Conservation (phyloP, 352 stramenopile species). For the Globisporangium lucens region DNA sequence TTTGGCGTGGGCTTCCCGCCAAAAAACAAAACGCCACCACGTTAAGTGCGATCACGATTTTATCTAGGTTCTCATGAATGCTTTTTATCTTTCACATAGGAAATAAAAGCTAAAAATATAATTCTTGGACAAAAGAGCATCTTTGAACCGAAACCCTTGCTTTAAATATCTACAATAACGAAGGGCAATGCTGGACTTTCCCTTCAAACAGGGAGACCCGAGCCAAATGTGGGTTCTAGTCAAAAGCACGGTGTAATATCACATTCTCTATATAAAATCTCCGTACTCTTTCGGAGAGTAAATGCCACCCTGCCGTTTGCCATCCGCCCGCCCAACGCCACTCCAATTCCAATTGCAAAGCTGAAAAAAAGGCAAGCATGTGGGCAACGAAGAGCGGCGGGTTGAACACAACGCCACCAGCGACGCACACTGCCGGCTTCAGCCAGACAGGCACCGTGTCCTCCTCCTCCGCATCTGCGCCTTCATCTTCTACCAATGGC, state of each 20-base stretch:
- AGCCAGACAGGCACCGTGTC: not conserved
- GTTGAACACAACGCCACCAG: not conserved
- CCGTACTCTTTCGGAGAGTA: not conserved
- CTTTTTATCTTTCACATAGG: not conserved
- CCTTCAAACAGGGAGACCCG: not conserved
- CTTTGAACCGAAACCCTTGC: not conserved
- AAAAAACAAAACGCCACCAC: not conserved
- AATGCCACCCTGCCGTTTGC: not conserved
- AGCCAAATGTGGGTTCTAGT: not conserved
- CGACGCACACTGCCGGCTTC: not conserved
- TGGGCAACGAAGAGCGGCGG: conserved; percentile 4
- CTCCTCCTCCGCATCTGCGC: not conserved
- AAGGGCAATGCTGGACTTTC: not conserved
- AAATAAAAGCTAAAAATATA: not conserved
- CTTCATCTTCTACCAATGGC: not conserved
- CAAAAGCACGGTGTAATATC: not conserved
- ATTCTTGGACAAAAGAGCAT: not conserved
- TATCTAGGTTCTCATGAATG: not conserved
- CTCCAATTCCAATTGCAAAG: not conserved
- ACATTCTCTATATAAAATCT: not conserved
- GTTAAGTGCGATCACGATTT: not conserved
- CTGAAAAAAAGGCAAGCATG: conserved; percentile 1
- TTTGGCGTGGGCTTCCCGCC: not conserved
- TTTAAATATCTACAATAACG: not conserved
- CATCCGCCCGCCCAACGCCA: conserved; percentile 1